Base-by-base conservation (phyloP, 139 green algal genomes). In the Pleodorina starrii region DNA sequence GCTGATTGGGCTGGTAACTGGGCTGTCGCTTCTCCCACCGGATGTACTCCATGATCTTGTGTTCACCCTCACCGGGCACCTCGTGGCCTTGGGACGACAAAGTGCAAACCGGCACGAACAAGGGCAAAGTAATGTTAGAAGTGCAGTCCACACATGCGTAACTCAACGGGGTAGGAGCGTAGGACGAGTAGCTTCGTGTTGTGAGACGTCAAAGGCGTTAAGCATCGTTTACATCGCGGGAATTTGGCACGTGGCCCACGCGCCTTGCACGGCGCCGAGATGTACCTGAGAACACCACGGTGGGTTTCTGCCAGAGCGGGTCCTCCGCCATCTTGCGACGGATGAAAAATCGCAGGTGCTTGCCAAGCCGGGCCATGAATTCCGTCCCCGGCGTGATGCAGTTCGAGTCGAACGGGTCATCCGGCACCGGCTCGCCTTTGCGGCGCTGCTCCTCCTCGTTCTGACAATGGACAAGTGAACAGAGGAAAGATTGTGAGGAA, bases 11-110 rank as follows among this genome's bases (percentile, higher is more conserved):
- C 48, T 77, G 35, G 84, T 94, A 96, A 60, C 25, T 63, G 23
- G 89, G 85, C n/a, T 78, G 73, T n/a, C 88, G 76, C 90, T 96
- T 96, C 86, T 96, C 91, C 93, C 92, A 96, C 29, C 97, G 94
- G 29, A 99, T 98, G 94, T 99, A 97, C 92, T 99, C 97, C 97
- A 99, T 99, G 91, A 99, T 98, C 92, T 99, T 99, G 95, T 99
- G 97, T 93, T 99, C 97, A 5, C 97, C 97, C 92, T 99, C 97
- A 11, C 97, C 97, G 14, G 97, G 97, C 46, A 99, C 96, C 54
- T 99, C 96, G 89, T 98, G 96, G 9, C 96, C 96, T 95, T 91
- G 14, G 32, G 25, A 59, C 72, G 12, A 78, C 51, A 23, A n/a
- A n/a, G n/a, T n/a, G n/a, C n/a, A n/a, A n/a, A n/a, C n/a, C n/a